Evolutionary conservation across 2,329 filamentous ascomycete genomes (phyloP).

Genomic region (Pyricularia grisea): DNA sequence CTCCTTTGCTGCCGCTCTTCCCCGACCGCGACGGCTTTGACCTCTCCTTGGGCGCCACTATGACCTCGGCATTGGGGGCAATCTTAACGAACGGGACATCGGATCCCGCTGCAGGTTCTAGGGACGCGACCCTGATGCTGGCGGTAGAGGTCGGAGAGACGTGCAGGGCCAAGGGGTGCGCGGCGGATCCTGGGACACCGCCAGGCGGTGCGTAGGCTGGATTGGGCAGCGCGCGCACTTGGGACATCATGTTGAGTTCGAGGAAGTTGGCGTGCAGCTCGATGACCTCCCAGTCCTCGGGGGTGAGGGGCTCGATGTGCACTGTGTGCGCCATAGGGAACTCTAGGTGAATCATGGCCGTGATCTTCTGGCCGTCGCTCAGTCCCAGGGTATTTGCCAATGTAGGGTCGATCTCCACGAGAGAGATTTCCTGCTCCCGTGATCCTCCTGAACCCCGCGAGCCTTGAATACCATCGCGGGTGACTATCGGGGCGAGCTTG

Average conservation of each 20-base stretch:
- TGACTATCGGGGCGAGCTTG: slow-evolving; percentile 62
- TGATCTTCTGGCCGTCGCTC: slow-evolving; percentile 71
- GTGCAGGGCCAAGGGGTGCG: slow-evolving; percentile 82
- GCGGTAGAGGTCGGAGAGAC: slow-evolving; percentile 92
- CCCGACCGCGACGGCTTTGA: slow-evolving; percentile 55
- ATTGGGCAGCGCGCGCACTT: slow-evolving; percentile 89
- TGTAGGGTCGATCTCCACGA: slow-evolving; percentile 81
- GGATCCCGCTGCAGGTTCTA: slow-evolving; percentile 63
- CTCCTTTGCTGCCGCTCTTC: slow-evolving; percentile 64
- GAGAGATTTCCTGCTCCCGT: slow-evolving; percentile 65
- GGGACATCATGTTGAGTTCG: slow-evolving; percentile 84
- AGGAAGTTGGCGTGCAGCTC: slow-evolving; percentile 94
- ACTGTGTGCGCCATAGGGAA: slow-evolving; percentile 87
- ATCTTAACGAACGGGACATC: slow-evolving; percentile 81
- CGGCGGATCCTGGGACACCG: slow-evolving; percentile 30
- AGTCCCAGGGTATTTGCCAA: slow-evolving; percentile 71
- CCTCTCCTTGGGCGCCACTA: slow-evolving; percentile 88
- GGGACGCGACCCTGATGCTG: slow-evolving; percentile 74
- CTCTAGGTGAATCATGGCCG: slow-evolving; percentile 68
- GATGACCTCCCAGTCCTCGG: slow-evolving; percentile 98
- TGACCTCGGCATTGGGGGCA: slow-evolving; percentile 88
- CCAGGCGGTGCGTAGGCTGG: slow-evolving; percentile 53
- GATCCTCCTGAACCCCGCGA: slow-evolving; percentile 22
- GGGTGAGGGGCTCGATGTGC: slow-evolving; percentile 90
- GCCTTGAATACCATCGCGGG: slow-evolving; percentile 59